phyloP scores from a whole-genome alignment of 768 basidiomycete species.

The Suillus cothurnatus region DNA sequence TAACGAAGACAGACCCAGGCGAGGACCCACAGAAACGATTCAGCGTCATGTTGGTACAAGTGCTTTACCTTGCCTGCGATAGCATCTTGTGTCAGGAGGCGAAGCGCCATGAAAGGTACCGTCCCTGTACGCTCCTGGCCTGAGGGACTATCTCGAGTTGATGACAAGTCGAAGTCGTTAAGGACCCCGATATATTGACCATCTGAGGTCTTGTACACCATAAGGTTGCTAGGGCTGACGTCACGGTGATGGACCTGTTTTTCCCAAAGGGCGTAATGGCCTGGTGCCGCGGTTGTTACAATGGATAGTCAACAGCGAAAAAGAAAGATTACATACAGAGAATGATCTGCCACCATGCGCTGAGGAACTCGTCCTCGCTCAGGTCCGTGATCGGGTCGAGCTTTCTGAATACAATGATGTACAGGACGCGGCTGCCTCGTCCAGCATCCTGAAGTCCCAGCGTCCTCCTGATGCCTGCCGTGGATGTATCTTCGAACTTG shows the following conservation, averaged over 20 bases:
- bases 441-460: neutral
- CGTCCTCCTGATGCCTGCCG: neutral
- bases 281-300: neutral
- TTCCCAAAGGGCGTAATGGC: conserved; percentile 8
- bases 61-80: neutral
- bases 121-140: conserved; percentile 12
- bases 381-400: conserved; percentile 8
- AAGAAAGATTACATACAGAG: neutral
- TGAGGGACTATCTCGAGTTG: neutral
- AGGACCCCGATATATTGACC: conserved; percentile 10
- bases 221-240: conserved; percentile 9
- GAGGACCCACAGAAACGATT: conserved; percentile 5
- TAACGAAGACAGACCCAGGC: conserved; percentile 4
- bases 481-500: conserved; percentile 5
- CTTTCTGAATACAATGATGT: conserved; percentile 3
- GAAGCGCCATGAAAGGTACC: conserved; percentile 12
- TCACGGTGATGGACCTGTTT: neutral
- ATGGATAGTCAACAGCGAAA: neutral
- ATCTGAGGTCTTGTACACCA: conserved; percentile 4
- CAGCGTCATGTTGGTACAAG: neutral
- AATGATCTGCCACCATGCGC: conserved; percentile 11
- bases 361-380: neutral
- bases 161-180: conserved; percentile 13
- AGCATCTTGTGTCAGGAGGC: conserved; percentile 9
- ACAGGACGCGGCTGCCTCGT: conserved; percentile 10